Evolutionary conservation across 2,329 filamentous ascomycete species (phyloP).

Genomic region (Epichloe sylvatica): DNA sequence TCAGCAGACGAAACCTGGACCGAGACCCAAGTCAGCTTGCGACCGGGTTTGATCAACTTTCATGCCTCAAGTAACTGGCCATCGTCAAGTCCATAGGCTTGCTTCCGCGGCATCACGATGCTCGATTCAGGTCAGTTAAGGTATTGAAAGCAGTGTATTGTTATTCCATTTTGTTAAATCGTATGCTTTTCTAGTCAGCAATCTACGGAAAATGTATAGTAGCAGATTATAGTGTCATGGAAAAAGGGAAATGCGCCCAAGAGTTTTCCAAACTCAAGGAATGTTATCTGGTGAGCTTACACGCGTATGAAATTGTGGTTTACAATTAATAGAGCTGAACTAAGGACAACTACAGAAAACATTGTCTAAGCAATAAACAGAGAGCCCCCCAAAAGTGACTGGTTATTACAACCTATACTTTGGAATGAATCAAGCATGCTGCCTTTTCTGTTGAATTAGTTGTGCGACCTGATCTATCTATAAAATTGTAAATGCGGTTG

Average conservation of each 20-base stretch:
- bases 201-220: slow-evolving; percentile 86
- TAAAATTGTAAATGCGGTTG: background rate
- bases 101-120: slow-evolving; percentile 41
- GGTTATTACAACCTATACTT: background rate
- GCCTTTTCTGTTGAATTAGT: background rate
- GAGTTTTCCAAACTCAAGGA: slow-evolving; percentile 80
- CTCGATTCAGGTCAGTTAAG: slow-evolving; percentile 33
- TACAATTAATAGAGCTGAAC: background rate
- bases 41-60: no score
- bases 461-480: background rate
- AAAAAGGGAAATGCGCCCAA: slow-evolving; percentile 79
- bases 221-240: slow-evolving; percentile 74
- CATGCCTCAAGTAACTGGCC: slow-evolving; percentile 7
- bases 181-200: slow-evolving; percentile 44
- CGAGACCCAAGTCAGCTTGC: background rate
- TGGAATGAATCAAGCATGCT: background rate
- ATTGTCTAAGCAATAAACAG: slow-evolving; percentile 13
- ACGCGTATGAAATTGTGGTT: background rate
- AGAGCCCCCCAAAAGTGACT: no score
- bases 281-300: slow-evolving; percentile 60
- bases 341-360: slow-evolving; percentile 8
- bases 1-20: background rate
- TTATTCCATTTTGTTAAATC: background rate
- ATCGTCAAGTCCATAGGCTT: slow-evolving; percentile 40
- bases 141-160: background rate